phyloP scores from a whole-genome alignment of 192 early-diverging fungal genomes.

The Phycomyces nitens region DNA sequence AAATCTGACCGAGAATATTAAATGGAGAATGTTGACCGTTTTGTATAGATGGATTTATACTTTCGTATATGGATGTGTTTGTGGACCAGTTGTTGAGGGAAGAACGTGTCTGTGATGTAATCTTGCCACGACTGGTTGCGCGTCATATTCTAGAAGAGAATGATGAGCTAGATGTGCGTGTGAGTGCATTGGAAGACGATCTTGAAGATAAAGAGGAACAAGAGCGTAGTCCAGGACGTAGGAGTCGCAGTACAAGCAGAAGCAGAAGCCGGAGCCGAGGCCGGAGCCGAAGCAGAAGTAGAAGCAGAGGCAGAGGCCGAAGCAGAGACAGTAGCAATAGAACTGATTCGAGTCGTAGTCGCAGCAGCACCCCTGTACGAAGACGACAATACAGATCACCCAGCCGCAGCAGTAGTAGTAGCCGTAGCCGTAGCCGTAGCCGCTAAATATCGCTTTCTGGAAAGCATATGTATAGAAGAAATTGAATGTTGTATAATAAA shows the following conservation, averaged over 20 bases:
- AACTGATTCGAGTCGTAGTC: not conserved
- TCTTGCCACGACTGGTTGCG: conserved; percentile 81
- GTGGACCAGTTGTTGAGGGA: conserved; percentile 79
- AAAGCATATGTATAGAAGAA: not conserved
- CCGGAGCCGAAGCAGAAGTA: not conserved
- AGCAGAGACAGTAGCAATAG: no score
- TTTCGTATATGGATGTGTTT: conserved; percentile 87
- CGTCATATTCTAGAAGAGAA: conserved; percentile 80
- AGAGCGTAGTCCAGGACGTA: not conserved
- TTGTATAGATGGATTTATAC: conserved; percentile 30
- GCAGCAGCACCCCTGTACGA: not conserved
- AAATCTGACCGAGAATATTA: not conserved
- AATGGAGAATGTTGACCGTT: not conserved
- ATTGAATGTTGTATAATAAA: no score
- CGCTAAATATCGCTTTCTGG: no score
- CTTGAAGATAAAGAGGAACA: conserved; percentile 11
- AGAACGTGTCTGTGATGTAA: conserved; percentile 81
- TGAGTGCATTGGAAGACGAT: conserved; percentile 74
- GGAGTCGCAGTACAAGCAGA: not conserved
- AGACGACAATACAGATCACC: not conserved
- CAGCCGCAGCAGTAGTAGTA: not conserved
- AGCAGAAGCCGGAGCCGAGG: not conserved
- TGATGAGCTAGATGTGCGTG: conserved; percentile 76
- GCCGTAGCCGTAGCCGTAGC: not conserved
- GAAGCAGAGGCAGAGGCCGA: not conserved